Evolutionary conservation across 148 eudicot genomes (phyloP).

Genomic region (Pouteria glomerata): DNA sequence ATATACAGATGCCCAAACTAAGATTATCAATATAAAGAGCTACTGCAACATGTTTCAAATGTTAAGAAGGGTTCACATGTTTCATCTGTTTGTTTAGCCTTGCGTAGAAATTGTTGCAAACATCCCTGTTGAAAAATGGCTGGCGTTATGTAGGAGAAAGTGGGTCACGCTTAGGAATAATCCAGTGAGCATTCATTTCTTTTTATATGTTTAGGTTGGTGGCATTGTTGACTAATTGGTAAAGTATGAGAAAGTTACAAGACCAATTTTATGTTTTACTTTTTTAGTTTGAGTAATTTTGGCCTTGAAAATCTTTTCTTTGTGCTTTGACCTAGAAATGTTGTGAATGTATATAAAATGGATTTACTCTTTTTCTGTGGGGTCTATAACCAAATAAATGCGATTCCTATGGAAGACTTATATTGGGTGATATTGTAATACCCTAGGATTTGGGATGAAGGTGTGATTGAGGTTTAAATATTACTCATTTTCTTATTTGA

Average conservation of each 20-base stretch:
- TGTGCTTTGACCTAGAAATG: neutral
- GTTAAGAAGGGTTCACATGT: conserved; percentile 35
- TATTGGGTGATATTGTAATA: conserved; percentile 86
- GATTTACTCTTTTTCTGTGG: conserved; percentile 31
- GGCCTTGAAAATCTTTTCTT: neutral
- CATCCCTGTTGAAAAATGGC: conserved; percentile 28
- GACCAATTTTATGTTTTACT: conserved; percentile 90
- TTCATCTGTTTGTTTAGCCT: conserved; percentile 58
- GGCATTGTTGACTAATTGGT: conserved; percentile 95
- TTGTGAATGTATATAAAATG: neutral
- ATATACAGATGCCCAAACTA: conserved; percentile 45
- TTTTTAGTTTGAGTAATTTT: neutral
- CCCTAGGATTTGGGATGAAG: too few relatives aligned
- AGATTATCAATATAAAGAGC: conserved; percentile 34
- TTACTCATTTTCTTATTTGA: too few relatives aligned
- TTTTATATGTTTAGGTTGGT: conserved; percentile 45
- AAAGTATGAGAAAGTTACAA: conserved; percentile 84
- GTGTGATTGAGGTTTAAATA: too few relatives aligned
- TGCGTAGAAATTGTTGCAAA: conserved; percentile 67
- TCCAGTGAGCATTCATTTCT: conserved; percentile 39
- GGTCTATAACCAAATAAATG: conserved; percentile 85
- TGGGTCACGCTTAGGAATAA: conserved; percentile 38
- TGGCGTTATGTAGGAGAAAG: conserved; percentile 41
- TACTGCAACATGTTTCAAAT: conserved; percentile 44
- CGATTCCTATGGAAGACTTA: conserved; percentile 78